Evolutionary conservation across 805 yeast species (phyloP), one percentile per base, ranked within the genome.

Genomic region (Scheffersomyces coipomensis): DNA sequence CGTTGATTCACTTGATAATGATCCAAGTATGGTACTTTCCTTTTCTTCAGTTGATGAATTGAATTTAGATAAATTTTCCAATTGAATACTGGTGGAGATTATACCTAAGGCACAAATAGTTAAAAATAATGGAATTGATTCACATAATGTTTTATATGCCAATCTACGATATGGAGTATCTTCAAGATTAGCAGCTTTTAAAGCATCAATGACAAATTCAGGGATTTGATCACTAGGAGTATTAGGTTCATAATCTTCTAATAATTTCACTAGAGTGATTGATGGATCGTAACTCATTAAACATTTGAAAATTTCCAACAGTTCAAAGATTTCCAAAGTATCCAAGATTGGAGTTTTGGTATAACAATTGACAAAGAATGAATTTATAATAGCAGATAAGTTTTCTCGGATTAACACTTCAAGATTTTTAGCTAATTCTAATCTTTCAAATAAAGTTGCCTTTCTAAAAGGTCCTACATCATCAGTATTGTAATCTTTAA

Each of bases 301-400:
- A 15, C 52, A 12, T 35, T 57, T 55, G 44, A 48, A 56, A 4
- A 53, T 47, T 40, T 59, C 62, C 16, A 64, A 43, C 19, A 52
- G 46, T 40, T 63, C 70, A 31, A 64, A 40, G 12, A 66, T 46
- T n/a, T 48, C 46, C 8, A 59, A 40, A 22, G 54, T 51, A 40
- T 64, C 64, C 12, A 66, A 37, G 6, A 62, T 49, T 2, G 70
- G 71, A 11, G 58, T 47, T 40, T 64, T 64, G 5, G 68, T 48
- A 40, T 64, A 62, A 33, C 61, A 60, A 37, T 61, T 56, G 22
- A 59, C 37, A 31, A 66, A 53, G 36, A 57, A 66, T 12, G 64
- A 58, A 39, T 56, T 56, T 32, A 60, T 39, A 21, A 59, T 42
- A 10, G 17, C 29, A 11, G 55, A 31, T 29, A 55, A 51, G 16